A percentile compares a stretch with the other conserved stretches of the same genome.
Evolutionary conservation across 345 rosid genomes (phyloP).

Genomic region (Lumnitzera littorea): DNA sequence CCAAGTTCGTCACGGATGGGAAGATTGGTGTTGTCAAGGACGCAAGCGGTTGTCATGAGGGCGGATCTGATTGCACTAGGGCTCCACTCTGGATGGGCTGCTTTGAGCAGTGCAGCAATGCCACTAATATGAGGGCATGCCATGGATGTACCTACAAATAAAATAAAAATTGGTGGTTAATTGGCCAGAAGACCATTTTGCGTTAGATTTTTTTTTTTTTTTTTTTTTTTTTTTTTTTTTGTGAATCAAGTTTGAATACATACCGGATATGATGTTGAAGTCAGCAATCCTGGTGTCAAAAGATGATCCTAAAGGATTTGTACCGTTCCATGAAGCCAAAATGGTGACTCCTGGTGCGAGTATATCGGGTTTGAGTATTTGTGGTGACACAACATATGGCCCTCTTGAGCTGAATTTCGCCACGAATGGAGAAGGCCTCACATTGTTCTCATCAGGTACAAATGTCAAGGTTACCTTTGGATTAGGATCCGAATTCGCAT

Average conservation of each 20-base stretch:
- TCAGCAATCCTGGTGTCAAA: constrained; percentile 46
- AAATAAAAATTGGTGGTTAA: not conserved
- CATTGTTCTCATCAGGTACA: constrained; percentile 56
- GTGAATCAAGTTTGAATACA: constrained; percentile 16
- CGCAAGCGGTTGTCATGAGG: constrained; percentile 72
- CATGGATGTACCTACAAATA: constrained; percentile 73
- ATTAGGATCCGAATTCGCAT: constrained; percentile 25
- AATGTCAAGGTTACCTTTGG: constrained; percentile 55
- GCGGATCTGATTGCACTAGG: constrained; percentile 87
- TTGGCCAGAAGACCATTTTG: too few relatives aligned
- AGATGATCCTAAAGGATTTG: constrained; percentile 48
- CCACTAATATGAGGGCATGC: constrained; percentile 96
- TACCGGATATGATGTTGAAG: constrained; percentile 90
- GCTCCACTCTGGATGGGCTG: constrained; percentile 85
- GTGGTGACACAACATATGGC: constrained; percentile 63
- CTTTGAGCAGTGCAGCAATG: constrained; percentile 69
- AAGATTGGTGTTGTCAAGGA: constrained; percentile 57
- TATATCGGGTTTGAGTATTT: constrained; percentile 84
- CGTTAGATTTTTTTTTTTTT: too few relatives aligned
- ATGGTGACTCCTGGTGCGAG: constrained; percentile 91
- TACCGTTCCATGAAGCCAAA: constrained; percentile 61
- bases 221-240: too few relatives aligned
- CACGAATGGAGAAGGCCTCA: constrained; percentile 71
- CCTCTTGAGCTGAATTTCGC: constrained; percentile 90
- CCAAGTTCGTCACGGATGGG: constrained; percentile 57